Conservation (phyloP, 345 rosid genomes). For the Rhodomyrtus tomentosa region DNA sequence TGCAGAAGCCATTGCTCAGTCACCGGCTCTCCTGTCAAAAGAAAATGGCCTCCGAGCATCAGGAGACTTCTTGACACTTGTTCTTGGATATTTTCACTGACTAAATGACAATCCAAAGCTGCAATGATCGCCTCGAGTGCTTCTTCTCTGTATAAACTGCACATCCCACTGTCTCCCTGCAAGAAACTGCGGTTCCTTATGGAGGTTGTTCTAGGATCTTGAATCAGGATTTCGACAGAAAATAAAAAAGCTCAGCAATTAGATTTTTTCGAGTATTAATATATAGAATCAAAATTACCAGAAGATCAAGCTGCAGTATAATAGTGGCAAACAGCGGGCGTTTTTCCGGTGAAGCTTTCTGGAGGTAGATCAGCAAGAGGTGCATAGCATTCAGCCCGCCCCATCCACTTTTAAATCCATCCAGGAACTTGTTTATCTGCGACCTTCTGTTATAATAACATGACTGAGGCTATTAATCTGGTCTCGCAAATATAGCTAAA, state of each 20-base stretch:
- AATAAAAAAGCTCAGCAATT: background rate
- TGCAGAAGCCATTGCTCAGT: conserved; percentile 32
- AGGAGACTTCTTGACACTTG: conserved; percentile 40
- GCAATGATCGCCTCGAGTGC: conserved; percentile 39
- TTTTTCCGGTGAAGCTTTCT: conserved; percentile 33
- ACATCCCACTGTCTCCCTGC: conserved; percentile 42
- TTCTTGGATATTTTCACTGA: conserved; percentile 30
- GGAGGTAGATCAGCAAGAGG: conserved; percentile 33
- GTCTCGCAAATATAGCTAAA: background rate
- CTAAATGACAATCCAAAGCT: conserved; percentile 23
- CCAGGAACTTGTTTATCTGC: conserved; percentile 18
- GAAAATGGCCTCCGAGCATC: conserved; percentile 39
- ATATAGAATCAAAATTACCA: conserved; percentile 21
- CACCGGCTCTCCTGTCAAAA: conserved; percentile 16
- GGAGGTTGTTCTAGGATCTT: background rate
- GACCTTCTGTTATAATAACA: conserved; percentile 24
- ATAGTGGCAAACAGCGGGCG: conserved; percentile 42
- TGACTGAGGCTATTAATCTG: background rate
- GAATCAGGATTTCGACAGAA: background rate
- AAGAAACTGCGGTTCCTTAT: conserved; percentile 17
- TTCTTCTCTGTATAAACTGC: conserved; percentile 51
- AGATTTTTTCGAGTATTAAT: background rate
- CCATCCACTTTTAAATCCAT: conserved; percentile 26
- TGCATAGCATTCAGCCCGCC: conserved; percentile 44
- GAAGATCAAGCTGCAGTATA: conserved; percentile 51